Evolutionary conservation across 441 rosid species (phyloP), one percentile per base, ranked within the genome.

Genomic region (Euphorbia schlechtendalii): DNA sequence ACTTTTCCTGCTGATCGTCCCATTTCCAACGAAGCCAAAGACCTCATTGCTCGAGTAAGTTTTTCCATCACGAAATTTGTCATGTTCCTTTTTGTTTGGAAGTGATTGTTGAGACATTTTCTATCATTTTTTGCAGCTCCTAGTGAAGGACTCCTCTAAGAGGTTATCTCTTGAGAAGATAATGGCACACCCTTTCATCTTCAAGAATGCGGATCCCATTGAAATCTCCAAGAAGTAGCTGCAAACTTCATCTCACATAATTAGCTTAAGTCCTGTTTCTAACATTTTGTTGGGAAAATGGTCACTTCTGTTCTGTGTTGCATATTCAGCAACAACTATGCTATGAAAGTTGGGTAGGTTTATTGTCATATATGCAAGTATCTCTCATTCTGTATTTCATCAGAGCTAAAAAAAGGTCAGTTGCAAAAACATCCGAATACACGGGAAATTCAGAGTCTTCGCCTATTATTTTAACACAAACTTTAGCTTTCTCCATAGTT

Each of bases 161-260:
- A 82, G 96, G 72, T 89, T 90, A 38, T 81, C 98, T 45, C 84
- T 90, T 46, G 72, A 80, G 78, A 93, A 83, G 81, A 88, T 93
- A 63, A 56, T 86, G 87, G 86, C 83, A 66, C 96, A 90, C 65
- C 96, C 95, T 4, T 93, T 97, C 96, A 88, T 93, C 36, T 66
- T 86, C 45, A 84, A 79, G 81, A 84, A 88, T 77, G 95, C 93
- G 58, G 79, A 93, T 70, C 89, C 90, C 20, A 65, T 21, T 51
- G 89, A 88, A 59, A 75, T 69, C 73, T 82, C 84, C 65, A 73
- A 43, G 56, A 49, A 20, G 41, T 56, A 69, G 55, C 60, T 38
- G 34, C 28, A 59, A 32, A 52, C 21, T 59, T n/a, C 57, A 36
- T 11, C 40, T 34, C 8, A 22, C 25, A 18, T 63, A 46, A 27